These are phyloP conservation scores for Lippia alba DNA, from an alignment of 305 asterid genomes.

Conservation along the genomic window DNA sequence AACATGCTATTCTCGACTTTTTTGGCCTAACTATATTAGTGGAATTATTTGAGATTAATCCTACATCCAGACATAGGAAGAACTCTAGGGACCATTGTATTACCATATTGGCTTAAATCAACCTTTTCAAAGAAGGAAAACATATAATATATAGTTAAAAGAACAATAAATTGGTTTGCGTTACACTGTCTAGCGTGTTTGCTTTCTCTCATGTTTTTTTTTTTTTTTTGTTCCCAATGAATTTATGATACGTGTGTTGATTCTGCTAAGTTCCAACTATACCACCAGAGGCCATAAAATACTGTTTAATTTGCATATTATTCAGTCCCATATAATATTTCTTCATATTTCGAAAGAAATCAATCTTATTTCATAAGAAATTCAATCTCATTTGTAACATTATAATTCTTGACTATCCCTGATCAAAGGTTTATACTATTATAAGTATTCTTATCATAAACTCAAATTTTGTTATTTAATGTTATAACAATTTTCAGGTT, in stretches of 20 bases:
- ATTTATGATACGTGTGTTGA: conserved; percentile 11
- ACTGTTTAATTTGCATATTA: conserved; percentile 13
- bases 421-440: too few species aligned
- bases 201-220: conserved; percentile 28
- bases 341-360: too few species aligned
- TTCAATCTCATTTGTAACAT: too few species aligned
- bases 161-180: conserved; percentile 28
- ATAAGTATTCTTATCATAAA: neutral
- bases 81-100: conserved; percentile 10
- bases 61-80: too few species aligned
- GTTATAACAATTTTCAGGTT: conserved; percentile 49
- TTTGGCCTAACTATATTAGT: too few species aligned
- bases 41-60: too few species aligned
- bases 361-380: too few species aligned
- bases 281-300: conserved; percentile 26
- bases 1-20: too few species aligned
- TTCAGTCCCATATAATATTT: too few species aligned
- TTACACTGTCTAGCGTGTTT: conserved; percentile 6
- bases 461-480: neutral
- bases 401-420: too few species aligned
- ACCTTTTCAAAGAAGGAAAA: neutral
- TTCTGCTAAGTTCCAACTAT: neutral
- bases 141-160: conserved; percentile 5
- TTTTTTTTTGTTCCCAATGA: conserved; percentile 10
- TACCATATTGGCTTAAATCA: neutral